phyloP scores from a whole-genome alignment of 495 filamentous ascomycete genomes.

The Lasiosphaeria miniovina region DNA sequence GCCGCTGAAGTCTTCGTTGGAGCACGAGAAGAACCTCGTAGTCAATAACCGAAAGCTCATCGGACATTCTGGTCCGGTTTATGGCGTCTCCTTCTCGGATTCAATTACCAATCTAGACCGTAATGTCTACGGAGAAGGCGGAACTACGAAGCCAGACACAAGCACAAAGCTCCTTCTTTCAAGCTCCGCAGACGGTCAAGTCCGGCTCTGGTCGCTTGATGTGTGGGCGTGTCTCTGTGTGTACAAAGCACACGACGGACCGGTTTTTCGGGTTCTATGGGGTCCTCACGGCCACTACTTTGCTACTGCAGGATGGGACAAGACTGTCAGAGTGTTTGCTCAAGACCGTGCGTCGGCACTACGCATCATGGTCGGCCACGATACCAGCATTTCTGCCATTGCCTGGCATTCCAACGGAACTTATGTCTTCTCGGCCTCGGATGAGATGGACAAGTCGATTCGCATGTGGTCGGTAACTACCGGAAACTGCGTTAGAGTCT shows the following conservation, averaged over 20 bases:
- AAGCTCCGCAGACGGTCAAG: conserved; percentile 77
- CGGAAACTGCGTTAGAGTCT: conserved; percentile 82
- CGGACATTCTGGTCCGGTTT: conserved; percentile 87
- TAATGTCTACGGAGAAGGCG: conserved; percentile 39
- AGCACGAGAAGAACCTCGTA: conserved; percentile 37
- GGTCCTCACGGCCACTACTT: conserved; percentile 97
- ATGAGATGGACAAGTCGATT: conserved; percentile 77
- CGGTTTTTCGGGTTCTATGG: conserved; percentile 85
- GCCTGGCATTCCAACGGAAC: conserved; percentile 89
- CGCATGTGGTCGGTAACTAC: conserved; percentile 94
- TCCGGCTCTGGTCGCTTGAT: conserved; percentile 91
- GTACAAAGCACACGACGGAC: conserved; percentile 86
- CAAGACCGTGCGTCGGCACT: conserved; percentile 89
- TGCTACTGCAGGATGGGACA: conserved; percentile 78
- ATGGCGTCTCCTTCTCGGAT: conserved; percentile 85
- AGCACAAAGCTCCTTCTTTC: conserved; percentile 77
- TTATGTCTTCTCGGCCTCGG: conserved; percentile 86
- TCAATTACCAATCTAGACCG: conserved; percentile 53
- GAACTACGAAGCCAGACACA: conserved; percentile 53
- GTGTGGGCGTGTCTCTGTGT: conserved; percentile 84
- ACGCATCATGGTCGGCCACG: conserved; percentile 86
- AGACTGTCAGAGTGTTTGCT: conserved; percentile 83
- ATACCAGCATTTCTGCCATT: conserved; percentile 79
- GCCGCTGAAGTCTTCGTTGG: conserved; percentile 51
- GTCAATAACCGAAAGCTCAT: conserved; percentile 73